phyloP scores from a whole-genome alignment of 345 rosid genomes.

The Dipteronia dyeriana region DNA sequence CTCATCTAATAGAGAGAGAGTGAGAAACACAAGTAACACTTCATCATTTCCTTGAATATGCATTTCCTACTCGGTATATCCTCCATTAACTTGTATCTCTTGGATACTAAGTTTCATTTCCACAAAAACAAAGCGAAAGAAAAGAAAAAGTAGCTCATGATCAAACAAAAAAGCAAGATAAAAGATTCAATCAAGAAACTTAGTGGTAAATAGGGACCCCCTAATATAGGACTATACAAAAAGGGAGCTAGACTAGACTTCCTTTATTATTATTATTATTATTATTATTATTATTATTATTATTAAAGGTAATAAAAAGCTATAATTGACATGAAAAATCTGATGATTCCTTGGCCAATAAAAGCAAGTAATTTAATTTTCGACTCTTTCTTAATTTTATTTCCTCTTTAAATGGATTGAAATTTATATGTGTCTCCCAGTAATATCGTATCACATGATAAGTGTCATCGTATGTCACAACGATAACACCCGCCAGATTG shows the following conservation, averaged over 20 bases:
- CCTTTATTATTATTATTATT: neutral
- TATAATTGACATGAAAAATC: constrained; percentile 15
- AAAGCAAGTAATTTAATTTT: neutral
- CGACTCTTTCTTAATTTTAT: neutral
- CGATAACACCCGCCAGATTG: neutral
- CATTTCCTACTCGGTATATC: neutral
- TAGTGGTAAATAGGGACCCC: neutral
- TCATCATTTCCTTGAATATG: neutral
- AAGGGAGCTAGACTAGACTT: neutral
- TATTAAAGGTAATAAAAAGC: constrained; percentile 16
- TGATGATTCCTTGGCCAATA: neutral
- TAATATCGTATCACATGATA: too few relatives aligned
- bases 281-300: neutral
- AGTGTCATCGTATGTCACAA: too few relatives aligned
- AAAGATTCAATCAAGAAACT: neutral
- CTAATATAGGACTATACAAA: neutral
- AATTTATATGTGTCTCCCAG: too few relatives aligned
- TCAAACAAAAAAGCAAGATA: neutral
- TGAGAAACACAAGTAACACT: too few relatives aligned
- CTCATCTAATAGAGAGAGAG: too few relatives aligned
- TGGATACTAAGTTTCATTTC: neutral
- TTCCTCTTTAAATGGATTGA: neutral
- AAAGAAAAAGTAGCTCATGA: neutral
- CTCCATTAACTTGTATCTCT: neutral
- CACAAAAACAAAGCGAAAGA: neutral